phyloP scores from a whole-genome alignment of 129 eudicot species.

The Arctium minus region DNA sequence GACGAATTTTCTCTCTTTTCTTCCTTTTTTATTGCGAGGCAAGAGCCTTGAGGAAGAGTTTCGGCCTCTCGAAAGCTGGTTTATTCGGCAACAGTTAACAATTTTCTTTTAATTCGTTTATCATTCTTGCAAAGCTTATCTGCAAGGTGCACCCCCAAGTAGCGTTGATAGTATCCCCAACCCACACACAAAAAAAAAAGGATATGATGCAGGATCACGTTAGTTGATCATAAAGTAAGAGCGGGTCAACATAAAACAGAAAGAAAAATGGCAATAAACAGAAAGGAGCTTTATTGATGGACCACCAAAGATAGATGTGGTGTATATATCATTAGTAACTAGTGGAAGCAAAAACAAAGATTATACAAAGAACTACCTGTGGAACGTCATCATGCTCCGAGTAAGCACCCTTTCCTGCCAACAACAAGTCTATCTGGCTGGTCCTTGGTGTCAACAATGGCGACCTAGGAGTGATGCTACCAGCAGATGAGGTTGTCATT shows the following conservation, averaged over 20 bases:
- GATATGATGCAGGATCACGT: background rate
- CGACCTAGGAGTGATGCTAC: conserved; percentile 96
- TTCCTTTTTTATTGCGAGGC: no score
- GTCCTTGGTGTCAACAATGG: conserved; percentile 81
- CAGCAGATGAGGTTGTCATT: conserved; percentile 94
- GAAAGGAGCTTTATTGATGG: background rate
- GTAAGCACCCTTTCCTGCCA: conserved; percentile 80
- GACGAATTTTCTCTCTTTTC: no score
- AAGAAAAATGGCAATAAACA: no score
- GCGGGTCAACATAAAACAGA: no score
- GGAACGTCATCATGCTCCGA: conserved; percentile 89
- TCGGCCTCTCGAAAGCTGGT: no score
- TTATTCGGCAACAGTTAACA: no score
- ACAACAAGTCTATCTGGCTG: conserved; percentile 70
- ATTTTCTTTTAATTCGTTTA: no score
- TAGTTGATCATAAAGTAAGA: background rate
- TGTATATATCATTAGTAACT: background rate
- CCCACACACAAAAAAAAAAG: no score
- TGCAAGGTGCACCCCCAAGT: no score
- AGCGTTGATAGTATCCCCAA: no score
- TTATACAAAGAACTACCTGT: conserved; percentile 48
- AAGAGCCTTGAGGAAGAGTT: no score
- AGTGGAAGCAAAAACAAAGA: background rate
- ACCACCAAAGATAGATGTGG: background rate
- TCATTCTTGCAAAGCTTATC: no score